phyloP scores from a whole-genome alignment of 208 protist genomes.

The Trypanosoma congolense region DNA sequence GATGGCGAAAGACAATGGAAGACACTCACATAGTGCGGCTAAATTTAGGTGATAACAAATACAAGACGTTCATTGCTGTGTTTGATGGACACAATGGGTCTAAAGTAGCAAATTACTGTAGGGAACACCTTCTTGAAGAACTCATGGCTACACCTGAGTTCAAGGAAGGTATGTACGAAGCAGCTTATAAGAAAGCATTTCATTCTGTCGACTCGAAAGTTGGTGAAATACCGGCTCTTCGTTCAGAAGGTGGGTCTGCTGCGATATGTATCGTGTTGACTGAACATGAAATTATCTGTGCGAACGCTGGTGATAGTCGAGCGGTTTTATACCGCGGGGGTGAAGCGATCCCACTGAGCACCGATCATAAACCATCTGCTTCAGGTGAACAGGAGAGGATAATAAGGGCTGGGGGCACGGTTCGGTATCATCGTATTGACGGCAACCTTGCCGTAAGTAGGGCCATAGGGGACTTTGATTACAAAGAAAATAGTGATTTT shows the following conservation, averaged over 20 bases:
- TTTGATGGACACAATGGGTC: conserved; percentile 88
- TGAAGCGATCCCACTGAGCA: conserved; percentile 65
- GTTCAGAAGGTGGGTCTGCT: conserved; percentile 69
- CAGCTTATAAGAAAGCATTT: conserved; percentile 69
- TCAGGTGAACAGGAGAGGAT: conserved; percentile 75
- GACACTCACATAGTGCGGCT: conserved; percentile 84
- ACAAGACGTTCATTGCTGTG: conserved; percentile 80
- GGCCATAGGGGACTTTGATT: conserved; percentile 92
- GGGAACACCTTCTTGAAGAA: conserved; percentile 70
- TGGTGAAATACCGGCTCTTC: conserved; percentile 23
- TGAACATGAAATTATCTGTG: conserved; percentile 62
- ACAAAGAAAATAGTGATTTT: conserved; percentile 64
- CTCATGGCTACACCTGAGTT: conserved; percentile 40
- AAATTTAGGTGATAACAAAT: conserved; percentile 69
- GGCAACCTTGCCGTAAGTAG: conserved; percentile 90
- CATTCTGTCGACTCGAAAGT: conserved; percentile 62
- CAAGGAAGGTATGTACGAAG: conserved; percentile 21
- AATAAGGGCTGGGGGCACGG: conserved; percentile 72
- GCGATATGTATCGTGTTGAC: conserved; percentile 77
- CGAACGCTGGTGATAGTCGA: conserved; percentile 90
- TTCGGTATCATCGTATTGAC: conserved; percentile 87
- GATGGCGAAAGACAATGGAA: conserved; percentile 89
- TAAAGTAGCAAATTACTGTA: conserved; percentile 73
- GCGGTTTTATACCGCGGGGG: conserved; percentile 78
- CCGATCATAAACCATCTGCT: conserved; percentile 87